These are phyloP conservation scores for Benincasa hispida DNA, from an alignment of 306 rosid species.

Conservation along the genomic window DNA sequence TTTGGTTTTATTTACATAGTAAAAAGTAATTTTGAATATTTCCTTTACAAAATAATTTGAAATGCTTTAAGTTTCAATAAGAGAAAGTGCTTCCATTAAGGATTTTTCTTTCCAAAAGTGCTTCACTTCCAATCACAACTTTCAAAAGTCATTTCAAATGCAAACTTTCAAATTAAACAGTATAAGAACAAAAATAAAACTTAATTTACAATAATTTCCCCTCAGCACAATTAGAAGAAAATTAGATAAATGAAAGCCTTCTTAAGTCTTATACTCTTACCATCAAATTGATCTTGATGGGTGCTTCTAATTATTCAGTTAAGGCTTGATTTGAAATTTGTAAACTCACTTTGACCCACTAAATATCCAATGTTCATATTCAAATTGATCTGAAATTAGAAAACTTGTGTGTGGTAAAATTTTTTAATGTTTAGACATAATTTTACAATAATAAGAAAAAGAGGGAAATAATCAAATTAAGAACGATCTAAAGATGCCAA, in stretches of 20 bases:
- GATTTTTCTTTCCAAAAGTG: neutral
- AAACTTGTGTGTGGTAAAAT: neutral
- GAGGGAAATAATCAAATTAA: too few relatives aligned
- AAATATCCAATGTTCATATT: neutral
- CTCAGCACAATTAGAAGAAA: neutral
- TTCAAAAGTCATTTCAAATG: neutral
- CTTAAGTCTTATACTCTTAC: neutral
- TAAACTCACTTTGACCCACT: neutral
- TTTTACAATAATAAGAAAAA: too few relatives aligned
- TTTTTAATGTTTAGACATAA: too few relatives aligned
- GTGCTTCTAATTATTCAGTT: neutral
- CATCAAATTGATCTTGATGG: neutral
- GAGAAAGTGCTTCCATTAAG: neutral
- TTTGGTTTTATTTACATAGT: neutral
- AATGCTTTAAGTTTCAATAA: neutral
- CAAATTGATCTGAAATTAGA: neutral
- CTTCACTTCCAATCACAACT: neutral
- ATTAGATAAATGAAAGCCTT: neutral
- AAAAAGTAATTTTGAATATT: too few relatives aligned
- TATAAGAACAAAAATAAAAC: neutral
- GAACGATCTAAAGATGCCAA: too few relatives aligned
- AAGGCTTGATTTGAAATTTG: neutral
- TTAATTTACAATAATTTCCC: neutral
- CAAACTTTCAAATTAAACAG: neutral
- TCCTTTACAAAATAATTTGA: too few relatives aligned